Evolutionary conservation across 176 grass and related monocot genomes (phyloP).

Genomic region (Areca catechu): DNA sequence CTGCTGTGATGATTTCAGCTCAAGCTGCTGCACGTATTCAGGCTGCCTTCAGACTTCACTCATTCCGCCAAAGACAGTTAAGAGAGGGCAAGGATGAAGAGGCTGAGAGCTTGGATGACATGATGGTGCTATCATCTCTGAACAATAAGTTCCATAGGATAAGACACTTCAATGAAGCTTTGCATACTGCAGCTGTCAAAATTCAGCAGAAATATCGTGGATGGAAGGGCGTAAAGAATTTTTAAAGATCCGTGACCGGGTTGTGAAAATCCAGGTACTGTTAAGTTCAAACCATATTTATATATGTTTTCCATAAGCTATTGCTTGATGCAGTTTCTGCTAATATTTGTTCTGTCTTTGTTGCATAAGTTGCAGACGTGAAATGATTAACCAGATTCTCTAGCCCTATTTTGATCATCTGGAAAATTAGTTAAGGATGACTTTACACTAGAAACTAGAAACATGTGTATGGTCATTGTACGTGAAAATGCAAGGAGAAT

Average conservation of each 20-base stretch:
- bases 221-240: slow-evolving; percentile 77
- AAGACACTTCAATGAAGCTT: slow-evolving; percentile 31
- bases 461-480: too few species aligned
- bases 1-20: slow-evolving; percentile 53
- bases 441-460: too few species aligned
- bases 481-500: too few species aligned
- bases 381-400: too few species aligned
- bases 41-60: slow-evolving; percentile 57
- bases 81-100: slow-evolving; percentile 21
- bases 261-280: slow-evolving; percentile 84
- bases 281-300: too few species aligned
- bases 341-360: too few species aligned
- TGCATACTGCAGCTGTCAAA: slow-evolving; percentile 51
- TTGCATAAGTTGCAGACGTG: too few species aligned
- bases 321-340: too few species aligned
- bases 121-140: slow-evolving; percentile 19
- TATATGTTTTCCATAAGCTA: too few species aligned
- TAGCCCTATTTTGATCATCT: too few species aligned
- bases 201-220: slow-evolving; percentile 84
- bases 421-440: too few species aligned
- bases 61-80: slow-evolving; percentile 47
- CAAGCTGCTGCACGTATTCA: slow-evolving; percentile 57
- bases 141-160: slow-evolving; percentile 21
- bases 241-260: slow-evolving; percentile 43
- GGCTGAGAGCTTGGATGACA: slow-evolving; percentile 7